Conservation (phyloP, 192 early-diverging fungal genomes). For the Mortierella claussenii region DNA sequence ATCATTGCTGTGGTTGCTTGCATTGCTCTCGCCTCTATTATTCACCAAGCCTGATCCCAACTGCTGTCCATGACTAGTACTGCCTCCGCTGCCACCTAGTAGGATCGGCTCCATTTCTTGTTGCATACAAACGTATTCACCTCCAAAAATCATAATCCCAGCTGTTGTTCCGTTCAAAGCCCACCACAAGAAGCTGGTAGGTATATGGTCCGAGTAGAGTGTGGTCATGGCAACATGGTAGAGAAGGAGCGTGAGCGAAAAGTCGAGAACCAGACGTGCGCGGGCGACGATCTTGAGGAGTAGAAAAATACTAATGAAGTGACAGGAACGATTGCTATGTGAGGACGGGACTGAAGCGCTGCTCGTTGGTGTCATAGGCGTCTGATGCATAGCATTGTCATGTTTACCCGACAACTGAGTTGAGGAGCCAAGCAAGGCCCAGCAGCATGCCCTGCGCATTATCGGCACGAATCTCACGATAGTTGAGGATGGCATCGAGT, state of each 20-base stretch:
- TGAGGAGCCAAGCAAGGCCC: conserved; percentile 71
- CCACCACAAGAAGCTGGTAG: conserved; percentile 77
- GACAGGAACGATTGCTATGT: no score
- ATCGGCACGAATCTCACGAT: conserved; percentile 65
- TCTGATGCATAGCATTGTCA: no score
- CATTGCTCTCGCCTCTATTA: conserved; percentile 4
- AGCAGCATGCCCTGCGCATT: conserved; percentile 77
- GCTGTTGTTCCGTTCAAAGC: conserved; percentile 60
- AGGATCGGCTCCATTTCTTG: conserved; percentile 83
- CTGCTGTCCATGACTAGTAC: not conserved
- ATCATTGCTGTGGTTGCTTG: conserved; percentile 5
- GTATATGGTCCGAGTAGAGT: conserved; percentile 69
- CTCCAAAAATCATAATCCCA: conserved; percentile 75
- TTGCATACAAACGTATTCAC: conserved; percentile 85
- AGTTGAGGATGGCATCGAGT: conserved; percentile 74
- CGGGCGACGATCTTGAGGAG: conserved; percentile 75
- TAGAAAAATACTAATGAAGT: conserved; percentile 59
- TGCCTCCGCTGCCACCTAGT: conserved; percentile 29
- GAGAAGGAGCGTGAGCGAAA: conserved; percentile 75
- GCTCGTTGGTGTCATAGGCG: no score
- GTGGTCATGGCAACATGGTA: conserved; percentile 72
- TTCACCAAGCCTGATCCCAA: not conserved
- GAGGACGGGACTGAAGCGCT: no score
- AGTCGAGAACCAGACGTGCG: conserved; percentile 81
- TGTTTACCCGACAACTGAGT: conserved; percentile 69